Conservation (phyloP, 78 protist species). For the Polysphondylium violaceum region DNA sequence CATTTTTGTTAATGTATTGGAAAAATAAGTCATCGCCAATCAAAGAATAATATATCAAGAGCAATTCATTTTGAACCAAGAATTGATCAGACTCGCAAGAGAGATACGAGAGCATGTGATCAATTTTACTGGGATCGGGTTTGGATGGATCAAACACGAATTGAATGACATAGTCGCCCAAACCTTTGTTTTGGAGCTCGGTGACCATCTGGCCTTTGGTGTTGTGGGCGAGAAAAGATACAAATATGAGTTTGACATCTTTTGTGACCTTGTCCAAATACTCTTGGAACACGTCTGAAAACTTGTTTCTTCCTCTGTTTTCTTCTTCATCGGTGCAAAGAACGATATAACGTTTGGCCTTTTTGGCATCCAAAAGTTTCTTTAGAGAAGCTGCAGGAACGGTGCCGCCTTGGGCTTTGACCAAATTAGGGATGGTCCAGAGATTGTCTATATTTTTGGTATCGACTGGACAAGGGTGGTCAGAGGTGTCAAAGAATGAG, state of each 20-base stretch:
- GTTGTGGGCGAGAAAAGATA: conserved; percentile 26
- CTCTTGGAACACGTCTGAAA: conserved; percentile 14
- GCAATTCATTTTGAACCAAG: conserved; percentile 10
- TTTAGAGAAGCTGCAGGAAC: background rate
- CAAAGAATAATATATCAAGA: too few relatives aligned
- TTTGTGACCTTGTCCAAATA: conserved; percentile 31
- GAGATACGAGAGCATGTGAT: conserved; percentile 28
- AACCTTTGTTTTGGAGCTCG: background rate
- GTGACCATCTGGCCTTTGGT: conserved; percentile 71
- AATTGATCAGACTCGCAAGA: conserved; percentile 49
- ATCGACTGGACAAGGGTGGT: conserved; percentile 22
- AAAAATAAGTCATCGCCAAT: too few relatives aligned
- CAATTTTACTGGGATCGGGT: conserved; percentile 64
- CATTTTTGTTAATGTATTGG: too few relatives aligned
- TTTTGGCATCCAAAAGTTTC: background rate
- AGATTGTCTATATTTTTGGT: background rate
- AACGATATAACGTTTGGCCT: conserved; percentile 18
- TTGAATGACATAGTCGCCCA: conserved; percentile 29
- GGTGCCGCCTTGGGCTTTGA: conserved; percentile 73
- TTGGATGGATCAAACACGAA: conserved; percentile 21
- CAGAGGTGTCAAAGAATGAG: conserved; percentile 50
- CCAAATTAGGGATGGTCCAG: background rate
- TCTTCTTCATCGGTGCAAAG: conserved; percentile 73
- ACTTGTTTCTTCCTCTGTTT: conserved; percentile 5
- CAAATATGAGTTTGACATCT: conserved; percentile 35